A percentile compares a stretch with the other conserved stretches of the same genome.
phyloP scores from a whole-genome alignment of 2,329 filamentous ascomycete genomes.

The Pestalotiopsis sp. region DNA sequence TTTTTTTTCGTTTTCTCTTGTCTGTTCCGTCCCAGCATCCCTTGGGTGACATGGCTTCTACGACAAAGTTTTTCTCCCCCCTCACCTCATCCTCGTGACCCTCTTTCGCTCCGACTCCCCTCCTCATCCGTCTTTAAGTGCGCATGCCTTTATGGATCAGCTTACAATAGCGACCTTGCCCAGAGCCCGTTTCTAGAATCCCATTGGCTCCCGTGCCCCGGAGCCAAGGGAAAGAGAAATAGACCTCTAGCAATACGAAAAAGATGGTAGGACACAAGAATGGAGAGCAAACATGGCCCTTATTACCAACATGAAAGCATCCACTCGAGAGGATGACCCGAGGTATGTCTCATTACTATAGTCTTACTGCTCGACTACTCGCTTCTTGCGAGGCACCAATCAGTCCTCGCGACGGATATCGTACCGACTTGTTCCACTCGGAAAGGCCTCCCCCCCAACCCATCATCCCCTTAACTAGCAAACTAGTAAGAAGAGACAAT shows the following conservation, averaged over 20 bases:
- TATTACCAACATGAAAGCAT: background rate
- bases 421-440: no score
- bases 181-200: background rate
- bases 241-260: background rate
- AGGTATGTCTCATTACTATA: background rate
- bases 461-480: no score
- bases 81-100: no score
- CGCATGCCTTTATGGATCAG: background rate
- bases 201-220: background rate
- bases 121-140: background rate
- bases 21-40: no score
- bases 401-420: no score
- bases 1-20: no score
- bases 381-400: no score
- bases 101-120: background rate
- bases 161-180: background rate
- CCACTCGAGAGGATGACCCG: background rate
- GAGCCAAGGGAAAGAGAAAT: background rate
- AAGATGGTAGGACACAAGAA: background rate
- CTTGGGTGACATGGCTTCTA: no score
- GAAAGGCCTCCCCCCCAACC: no score
- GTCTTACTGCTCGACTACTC: no score
- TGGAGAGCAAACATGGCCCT: background rate
- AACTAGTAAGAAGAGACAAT: background rate
- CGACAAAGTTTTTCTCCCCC: no score